Base-by-base conservation (phyloP, 768 basidiomycete genomes). In the Naganishia friedmannii region DNA sequence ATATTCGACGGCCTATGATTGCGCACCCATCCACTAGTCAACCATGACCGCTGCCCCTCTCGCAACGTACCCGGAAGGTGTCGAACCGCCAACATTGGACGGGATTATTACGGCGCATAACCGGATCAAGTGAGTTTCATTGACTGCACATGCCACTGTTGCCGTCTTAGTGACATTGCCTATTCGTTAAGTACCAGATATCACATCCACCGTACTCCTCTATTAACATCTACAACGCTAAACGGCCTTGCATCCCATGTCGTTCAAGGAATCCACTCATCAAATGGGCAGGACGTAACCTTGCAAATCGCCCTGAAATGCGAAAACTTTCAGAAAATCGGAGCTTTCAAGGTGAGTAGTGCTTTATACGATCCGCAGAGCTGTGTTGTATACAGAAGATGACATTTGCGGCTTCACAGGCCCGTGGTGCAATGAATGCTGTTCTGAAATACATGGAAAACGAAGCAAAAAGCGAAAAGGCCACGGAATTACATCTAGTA, bases 311-410 rank as follows among this genome's bases (percentile, higher is more conserved):
- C 57, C 9, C 51, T 69, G 45, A 69, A 69, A 53, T 55, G 53
- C 45, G 68, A 69, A 26, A 69, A 69, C 57, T 53, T 69, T 34
- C 68, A 69, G 57, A 39, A 34, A 42, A 39, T 69, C 45, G 45
- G 68, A 19, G 42, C 46, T 31, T 37, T 42, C 56, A 32, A 46
- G 19, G 46, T 32, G 26, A 19, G 67, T 54, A 13, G 46, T 23
- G 2, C 26, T 28, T 29, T 53, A 26, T 21, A 7, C 46, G 17
- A 4, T n/a, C 23, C 51, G 21, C 32, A 54, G 53, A 54, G n/a
- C n/a, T n/a, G n/a, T n/a, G n/a, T n/a, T n/a, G n/a, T n/a, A 34
- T 67, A 5, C 29, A 15, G 31, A 34, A 32, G 15, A 54, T 17
- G 2, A 32, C 29, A 39, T 7, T 12, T 53, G 31, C 10, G 48